Base-by-base conservation (phyloP, 1,139 yeast genomes). In the Suhomyces ambrosiae region DNA sequence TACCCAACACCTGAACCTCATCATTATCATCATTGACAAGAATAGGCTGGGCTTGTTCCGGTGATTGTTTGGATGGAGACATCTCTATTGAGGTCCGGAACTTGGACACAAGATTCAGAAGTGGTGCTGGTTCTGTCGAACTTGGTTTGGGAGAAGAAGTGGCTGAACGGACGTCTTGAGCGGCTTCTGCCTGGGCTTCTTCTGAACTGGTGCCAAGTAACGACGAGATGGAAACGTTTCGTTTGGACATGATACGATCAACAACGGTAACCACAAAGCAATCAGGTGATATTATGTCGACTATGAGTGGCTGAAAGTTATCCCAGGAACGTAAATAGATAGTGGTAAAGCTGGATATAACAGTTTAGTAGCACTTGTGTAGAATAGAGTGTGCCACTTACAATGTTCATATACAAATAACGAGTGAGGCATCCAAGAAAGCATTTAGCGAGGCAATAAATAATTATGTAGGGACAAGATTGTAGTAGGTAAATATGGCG, bases 161-260 rank as follows among this genome's bases (percentile, higher is more conserved):
- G n/a, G 32, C 27, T 7, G 47, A 35, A 9, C 24, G 27, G 21
- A 27, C 33, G 10, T 9, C 25, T 10, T 31, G 41, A 12, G 16
- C 25, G 5, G 32, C 27, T 18, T 34, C 40, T 10, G 37, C 46
- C 9, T 45, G 24, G 4, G 32, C 27, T 18, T 32, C 40, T 10
- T 38, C 47, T 9, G 46, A 23, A 21, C 35, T 30, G 25, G 42
- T 33, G 23, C 43, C 55, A 12, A 53, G 49, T 14, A 53, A 45
- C 38, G 54, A 49, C 42, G 48, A 44, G 15, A 53, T 53, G 14
- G 57, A 38, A 7, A 52, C 56, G 45, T 53, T 52, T 28, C 49
- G 42, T 37, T 47, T 48, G 23, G 44, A 41, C 44, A 35, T 40
- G 22, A 15, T 17, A 13, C 9, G 30, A n/a, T n/a, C n/a, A n/a